phyloP scores from a whole-genome alignment of 2,329 filamentous ascomycete genomes.

The Cercospora sesami region DNA sequence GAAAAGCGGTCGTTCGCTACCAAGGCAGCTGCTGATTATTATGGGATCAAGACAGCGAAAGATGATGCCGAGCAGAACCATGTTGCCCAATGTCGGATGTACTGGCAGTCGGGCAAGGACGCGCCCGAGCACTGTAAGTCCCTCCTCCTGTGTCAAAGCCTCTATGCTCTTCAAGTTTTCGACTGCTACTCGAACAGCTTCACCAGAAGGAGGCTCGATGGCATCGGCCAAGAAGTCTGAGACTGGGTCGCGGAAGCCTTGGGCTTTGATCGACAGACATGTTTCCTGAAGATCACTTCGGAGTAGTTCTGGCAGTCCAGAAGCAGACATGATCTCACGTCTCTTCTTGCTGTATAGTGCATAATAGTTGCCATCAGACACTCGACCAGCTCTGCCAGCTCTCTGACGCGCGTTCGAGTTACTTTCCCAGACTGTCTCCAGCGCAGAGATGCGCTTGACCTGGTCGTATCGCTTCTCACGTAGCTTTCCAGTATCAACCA shows the following conservation, averaged over 20 bases:
- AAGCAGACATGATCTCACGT: constrained; percentile 38
- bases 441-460: constrained; percentile 40
- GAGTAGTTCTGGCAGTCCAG: constrained; percentile 45
- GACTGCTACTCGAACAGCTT: constrained; percentile 44
- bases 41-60: constrained; percentile 56
- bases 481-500: constrained; percentile 52
- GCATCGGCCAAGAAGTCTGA: constrained; percentile 45
- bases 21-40: constrained; percentile 46
- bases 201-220: constrained; percentile 47
- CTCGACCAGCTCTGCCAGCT: constrained; percentile 53
- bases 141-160: constrained; percentile 47
- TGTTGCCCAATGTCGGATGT: constrained; percentile 50
- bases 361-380: constrained; percentile 53
- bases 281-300: constrained; percentile 48
- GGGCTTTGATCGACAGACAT: constrained; percentile 48
- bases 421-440: constrained; percentile 50
- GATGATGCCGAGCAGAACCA: constrained; percentile 53
- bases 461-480: constrained; percentile 46
- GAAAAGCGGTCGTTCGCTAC: constrained; percentile 41
- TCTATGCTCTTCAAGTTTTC: constrained; percentile 43
- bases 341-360: constrained; percentile 48
- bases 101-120: constrained; percentile 46
- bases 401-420: constrained; percentile 52
- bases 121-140: constrained; percentile 50
- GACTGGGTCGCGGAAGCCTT: constrained; percentile 44